Evolutionary conservation across 805 yeast species (phyloP).

Genomic region (Pichia ethanolica): DNA sequence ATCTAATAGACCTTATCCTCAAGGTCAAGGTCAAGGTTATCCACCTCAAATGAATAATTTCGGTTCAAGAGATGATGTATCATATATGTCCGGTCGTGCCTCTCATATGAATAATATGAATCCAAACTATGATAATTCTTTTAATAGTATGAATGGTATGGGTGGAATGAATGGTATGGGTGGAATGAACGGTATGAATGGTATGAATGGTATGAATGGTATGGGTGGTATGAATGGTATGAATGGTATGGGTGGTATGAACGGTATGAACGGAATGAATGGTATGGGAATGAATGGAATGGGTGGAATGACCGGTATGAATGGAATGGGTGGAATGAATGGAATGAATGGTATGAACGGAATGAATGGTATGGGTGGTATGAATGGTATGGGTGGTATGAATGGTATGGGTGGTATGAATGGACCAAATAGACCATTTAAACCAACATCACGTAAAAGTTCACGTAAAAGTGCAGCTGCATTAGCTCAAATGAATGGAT

Average conservation of each 20-base stretch:
- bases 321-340: background rate
- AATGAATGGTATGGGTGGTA: conserved; percentile 3
- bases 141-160: conserved; percentile 6
- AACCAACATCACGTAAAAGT: conserved; percentile 37
- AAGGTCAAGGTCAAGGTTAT: conserved; percentile 2
- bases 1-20: background rate
- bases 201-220: background rate
- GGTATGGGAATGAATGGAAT: background rate
- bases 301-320: background rate
- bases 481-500: conserved; percentile 19
- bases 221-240: background rate
- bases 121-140: conserved; percentile 9
- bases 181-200: background rate
- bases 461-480: conserved; percentile 32
- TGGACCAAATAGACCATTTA: conserved; percentile 22
- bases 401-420: background rate
- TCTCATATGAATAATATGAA: conserved; percentile 2
- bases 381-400: background rate
- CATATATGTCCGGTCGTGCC: conserved; percentile 16
- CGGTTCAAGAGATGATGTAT: conserved; percentile 17
- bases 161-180: background rate
- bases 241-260: background rate
- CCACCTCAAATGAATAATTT: conserved; percentile 5
- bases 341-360: background rate
- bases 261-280: background rate